Percentiles rank a stretch among this genome's conserved stretches.
phyloP scores from a whole-genome alignment of 2,329 filamentous ascomycete genomes.

The Dothidotthia symphoricarpi region DNA sequence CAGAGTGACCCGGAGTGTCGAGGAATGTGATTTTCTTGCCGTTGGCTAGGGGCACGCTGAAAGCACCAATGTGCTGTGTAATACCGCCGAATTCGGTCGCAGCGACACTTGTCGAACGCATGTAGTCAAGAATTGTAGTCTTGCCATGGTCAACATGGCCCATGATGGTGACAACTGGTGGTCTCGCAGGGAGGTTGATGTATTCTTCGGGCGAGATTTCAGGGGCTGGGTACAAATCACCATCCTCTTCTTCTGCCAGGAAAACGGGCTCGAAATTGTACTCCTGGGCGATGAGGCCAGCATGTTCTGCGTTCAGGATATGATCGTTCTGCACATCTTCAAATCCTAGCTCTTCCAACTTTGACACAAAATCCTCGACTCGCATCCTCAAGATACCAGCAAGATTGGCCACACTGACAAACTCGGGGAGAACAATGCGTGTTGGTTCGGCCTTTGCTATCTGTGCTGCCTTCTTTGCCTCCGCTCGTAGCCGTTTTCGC shows the following conservation, averaged over 20 bases:
- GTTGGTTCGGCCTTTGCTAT: conserved; percentile 29
- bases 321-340: conserved; percentile 80
- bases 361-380: conserved; percentile 67
- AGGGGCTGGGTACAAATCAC: conserved; percentile 67
- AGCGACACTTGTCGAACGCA: conserved; percentile 88
- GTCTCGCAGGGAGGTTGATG: conserved; percentile 66
- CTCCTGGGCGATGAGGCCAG: conserved; percentile 84
- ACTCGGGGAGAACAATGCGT: conserved; percentile 77
- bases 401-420: conserved; percentile 82
- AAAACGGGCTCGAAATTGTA: conserved; percentile 87
- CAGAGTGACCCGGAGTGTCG: conserved; percentile 93
- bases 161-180: conserved; percentile 98
- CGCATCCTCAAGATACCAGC: conserved; percentile 72
- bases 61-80: conserved; percentile 97
- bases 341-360: conserved; percentile 86
- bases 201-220: conserved; percentile 58
- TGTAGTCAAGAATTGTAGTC: conserved; percentile 89
- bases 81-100: conserved; percentile 94
- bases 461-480: conserved; percentile 37
- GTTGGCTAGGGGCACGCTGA: conserved; percentile 78
- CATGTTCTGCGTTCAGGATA: conserved; percentile 86
- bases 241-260: conserved; percentile 58
- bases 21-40: conserved; percentile 94
- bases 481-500: conserved; percentile 34
- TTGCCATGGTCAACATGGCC: conserved; percentile 98